phyloP scores from a whole-genome alignment of 2,329 filamentous ascomycete species.

The Fonsecaea pedrosoi region DNA sequence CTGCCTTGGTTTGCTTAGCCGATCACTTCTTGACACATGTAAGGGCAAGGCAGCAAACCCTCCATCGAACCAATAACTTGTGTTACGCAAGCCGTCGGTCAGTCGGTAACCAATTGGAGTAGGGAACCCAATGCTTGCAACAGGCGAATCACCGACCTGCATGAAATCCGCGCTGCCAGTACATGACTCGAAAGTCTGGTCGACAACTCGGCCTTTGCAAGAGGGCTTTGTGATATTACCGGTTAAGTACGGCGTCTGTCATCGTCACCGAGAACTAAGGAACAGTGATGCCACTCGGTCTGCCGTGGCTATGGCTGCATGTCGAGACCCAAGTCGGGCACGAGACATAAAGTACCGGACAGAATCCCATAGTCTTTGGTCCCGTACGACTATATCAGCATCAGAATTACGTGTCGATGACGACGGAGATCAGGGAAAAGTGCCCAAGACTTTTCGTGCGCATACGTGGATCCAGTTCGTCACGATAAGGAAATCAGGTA shows the following conservation, averaged over 20 bases:
- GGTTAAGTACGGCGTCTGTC: not conserved
- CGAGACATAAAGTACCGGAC: not conserved
- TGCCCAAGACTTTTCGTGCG: not conserved
- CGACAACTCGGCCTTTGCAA: not conserved
- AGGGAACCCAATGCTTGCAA: not conserved
- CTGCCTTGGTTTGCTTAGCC: not conserved
- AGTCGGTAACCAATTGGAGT: not conserved
- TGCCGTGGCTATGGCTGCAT: not conserved
- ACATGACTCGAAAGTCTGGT: not conserved
- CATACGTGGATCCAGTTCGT: not conserved
- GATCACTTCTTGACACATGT: slow-evolving; percentile 1
- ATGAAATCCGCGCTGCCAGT: not conserved
- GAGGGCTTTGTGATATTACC: not conserved
- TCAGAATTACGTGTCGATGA: not conserved
- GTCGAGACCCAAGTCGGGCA: not conserved
- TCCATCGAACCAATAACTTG: not conserved
- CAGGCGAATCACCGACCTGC: not conserved
- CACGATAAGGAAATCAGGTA: not conserved
- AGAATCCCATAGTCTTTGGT: not conserved
- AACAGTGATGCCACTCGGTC: not conserved
- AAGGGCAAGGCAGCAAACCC: slow-evolving; percentile 2
- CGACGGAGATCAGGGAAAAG: not conserved
- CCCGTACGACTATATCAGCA: not conserved
- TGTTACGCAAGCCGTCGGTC: not conserved
- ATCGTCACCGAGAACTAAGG: not conserved